Percentiles rank a stretch among this genome's conserved stretches.
Evolutionary conservation across 2,329 filamentous ascomycete genomes (phyloP).

Genomic region (Monilinia aucupariae): DNA sequence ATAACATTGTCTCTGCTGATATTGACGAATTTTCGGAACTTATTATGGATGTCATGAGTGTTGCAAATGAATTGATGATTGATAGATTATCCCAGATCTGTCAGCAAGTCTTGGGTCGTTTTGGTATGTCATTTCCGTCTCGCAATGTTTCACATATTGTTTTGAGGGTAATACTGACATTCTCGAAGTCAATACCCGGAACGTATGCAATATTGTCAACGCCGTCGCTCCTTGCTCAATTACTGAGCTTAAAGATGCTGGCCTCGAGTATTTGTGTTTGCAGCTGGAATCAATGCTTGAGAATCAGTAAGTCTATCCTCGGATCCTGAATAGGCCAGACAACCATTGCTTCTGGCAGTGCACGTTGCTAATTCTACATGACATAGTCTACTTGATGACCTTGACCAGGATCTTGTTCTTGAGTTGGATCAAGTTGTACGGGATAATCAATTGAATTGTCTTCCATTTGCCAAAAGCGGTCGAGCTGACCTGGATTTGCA

Average conservation of each 20-base stretch:
- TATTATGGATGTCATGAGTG: constrained; percentile 83
- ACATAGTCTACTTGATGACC: constrained; percentile 61
- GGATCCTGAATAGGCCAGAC: no score
- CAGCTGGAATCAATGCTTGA: constrained; percentile 90
- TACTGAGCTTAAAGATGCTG: constrained; percentile 78
- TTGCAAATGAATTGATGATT: constrained; percentile 92
- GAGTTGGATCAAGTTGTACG: constrained; percentile 78
- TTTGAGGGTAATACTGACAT: constrained; percentile 22
- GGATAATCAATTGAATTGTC: constrained; percentile 72
- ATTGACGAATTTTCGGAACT: constrained; percentile 83
- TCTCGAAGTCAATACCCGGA: constrained; percentile 65
- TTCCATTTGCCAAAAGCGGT: constrained; percentile 72
- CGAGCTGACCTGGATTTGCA: constrained; percentile 62
- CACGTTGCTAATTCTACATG: constrained; percentile 1
- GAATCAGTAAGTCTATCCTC: constrained; percentile 49
- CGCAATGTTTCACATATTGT: not conserved
- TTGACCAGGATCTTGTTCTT: constrained; percentile 75
- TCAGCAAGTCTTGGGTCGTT: constrained; percentile 75
- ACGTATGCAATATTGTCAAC: constrained; percentile 80
- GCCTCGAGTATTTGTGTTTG: constrained; percentile 83
- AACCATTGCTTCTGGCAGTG: not conserved
- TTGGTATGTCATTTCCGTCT: constrained; percentile 45
- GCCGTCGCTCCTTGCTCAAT: constrained; percentile 79
- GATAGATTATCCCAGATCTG: constrained; percentile 86
- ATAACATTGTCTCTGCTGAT: constrained; percentile 63